Percentiles rank a stretch among this genome's conserved stretches.
phyloP scores from a whole-genome alignment of 2,329 filamentous ascomycete genomes.

The Ophiobolus disseminans region DNA sequence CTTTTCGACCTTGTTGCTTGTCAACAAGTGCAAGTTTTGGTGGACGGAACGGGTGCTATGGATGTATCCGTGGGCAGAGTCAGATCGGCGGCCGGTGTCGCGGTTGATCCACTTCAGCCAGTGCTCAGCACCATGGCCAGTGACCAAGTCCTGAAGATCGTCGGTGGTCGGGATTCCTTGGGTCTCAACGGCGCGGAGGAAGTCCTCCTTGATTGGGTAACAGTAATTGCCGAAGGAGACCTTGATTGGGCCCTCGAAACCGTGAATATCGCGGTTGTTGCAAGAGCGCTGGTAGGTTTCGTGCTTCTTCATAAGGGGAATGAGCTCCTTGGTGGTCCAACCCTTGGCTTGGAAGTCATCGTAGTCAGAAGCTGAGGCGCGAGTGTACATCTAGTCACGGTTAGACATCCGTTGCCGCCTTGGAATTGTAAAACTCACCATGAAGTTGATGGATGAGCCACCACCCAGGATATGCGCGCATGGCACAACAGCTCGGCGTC shows the following conservation, averaged over 20 bases:
- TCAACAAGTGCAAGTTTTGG: constrained; percentile 73
- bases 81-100: constrained; percentile 72
- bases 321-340: constrained; percentile 77
- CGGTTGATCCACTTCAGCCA: constrained; percentile 88
- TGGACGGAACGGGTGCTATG: constrained; percentile 76
- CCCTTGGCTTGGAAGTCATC: constrained; percentile 81
- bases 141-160: constrained; percentile 75
- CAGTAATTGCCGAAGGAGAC: constrained; percentile 81
- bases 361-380: constrained; percentile 74
- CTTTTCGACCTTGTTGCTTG: constrained; percentile 80
- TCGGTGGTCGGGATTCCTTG: constrained; percentile 79
- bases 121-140: constrained; percentile 75
- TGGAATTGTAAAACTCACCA: constrained; percentile 55
- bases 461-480: constrained; percentile 75
- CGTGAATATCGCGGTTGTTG: constrained; percentile 70
- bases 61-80: constrained; percentile 79
- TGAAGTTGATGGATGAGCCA: constrained; percentile 78
- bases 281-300: constrained; percentile 72
- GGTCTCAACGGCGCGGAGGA: constrained; percentile 73
- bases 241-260: constrained; percentile 81
- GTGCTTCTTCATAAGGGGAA: constrained; percentile 81
- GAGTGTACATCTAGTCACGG: constrained; percentile 70
- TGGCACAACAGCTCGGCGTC: constrained; percentile 75
- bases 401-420: background rate
- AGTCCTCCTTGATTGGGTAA: constrained; percentile 83